Base-by-base conservation (phyloP, 148 eudicot species). In the Spergularia bocconei region DNA sequence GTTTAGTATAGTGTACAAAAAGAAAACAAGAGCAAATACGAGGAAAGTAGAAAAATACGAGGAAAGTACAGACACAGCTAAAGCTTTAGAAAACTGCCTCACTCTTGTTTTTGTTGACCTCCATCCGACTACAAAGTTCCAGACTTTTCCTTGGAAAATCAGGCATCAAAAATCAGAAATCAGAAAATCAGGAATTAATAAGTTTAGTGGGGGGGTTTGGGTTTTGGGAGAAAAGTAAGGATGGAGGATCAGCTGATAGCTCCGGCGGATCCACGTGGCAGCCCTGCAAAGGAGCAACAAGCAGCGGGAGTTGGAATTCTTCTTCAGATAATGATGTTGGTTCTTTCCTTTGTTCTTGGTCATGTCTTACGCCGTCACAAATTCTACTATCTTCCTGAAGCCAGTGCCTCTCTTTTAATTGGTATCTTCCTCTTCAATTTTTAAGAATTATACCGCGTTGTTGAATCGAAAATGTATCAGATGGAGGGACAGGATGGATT, bases 301-400 rank as follows among this genome's bases (percentile, higher is more conserved):
- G 98, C 98, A 8, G 99, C 99, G 4, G 99, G 99, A 11, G 97
- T 92, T 1, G 99, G 99, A 7, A 92, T 91, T 58, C 83, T 91
- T 61, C 88, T 91, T 13, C 96, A 91, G 81, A 91, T 91, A 12
- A 91, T 91, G 96, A 91, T 91, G 96, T 82, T 91, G 52, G 96
- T 91, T 25, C 81, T 91, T 13, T 95, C 99, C 6, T 95, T 95
- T 63, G 92, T 95, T 21, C 90, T 95, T 20, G 99, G 99, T 63
- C 99, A 95, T 66, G 89, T 92, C 20, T 86, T 95, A n/a, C 98
- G 99, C 47, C 98, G 98, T 56, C 99, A 87, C 77, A 80, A 88
- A 41, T 87, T 95, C 85, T 95, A 92, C 77, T 95, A 92, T 67
- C 93, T 95, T 62, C 99, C 99, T 63, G 99, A 95, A 88, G 99